Evolutionary conservation across 768 basidiomycete species (phyloP), one percentile per base, ranked within the genome.

Genomic region (Tremella yokohamensis): DNA sequence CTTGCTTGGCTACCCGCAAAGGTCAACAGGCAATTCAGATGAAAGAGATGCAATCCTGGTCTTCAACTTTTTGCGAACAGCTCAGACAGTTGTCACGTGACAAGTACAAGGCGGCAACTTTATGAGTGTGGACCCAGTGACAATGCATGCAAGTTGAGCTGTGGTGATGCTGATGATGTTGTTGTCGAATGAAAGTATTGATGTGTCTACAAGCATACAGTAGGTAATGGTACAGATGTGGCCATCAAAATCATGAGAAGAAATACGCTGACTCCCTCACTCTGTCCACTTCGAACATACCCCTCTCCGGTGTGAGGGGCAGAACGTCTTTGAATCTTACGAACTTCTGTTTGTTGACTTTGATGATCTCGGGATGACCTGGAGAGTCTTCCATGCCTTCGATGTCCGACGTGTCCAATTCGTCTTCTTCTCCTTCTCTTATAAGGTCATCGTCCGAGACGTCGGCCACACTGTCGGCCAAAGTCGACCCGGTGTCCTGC

Each of bases 211-310:
- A 34, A 34, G 29, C 29, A 34, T 34, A 34, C 29, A 22, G 15
- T 16, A 45, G 42, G n/a, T 6, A 16, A 45, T 45, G 4, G n/a
- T 16, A 45, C 6, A 15, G n/a, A 45, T 40, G 39, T 40, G 39
- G 11, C 39, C n/a, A 6, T 15, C 4, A 22, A 16, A 45, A 45
- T 45, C 42, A 96, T 42, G 92, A 93, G 82, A 97, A 98, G 83
- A 98, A 98, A 78, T 97, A 98, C 38, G 82, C 81, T 42, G 87
- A 89, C 57, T 84, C 77, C 74, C 87, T 87, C 78, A 97, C 92
- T 60, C 80, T 81, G 67, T 83, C 80, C 61, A 98, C 90, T 63
- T 89, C 83, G 74, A 98, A 96, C 56, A 80, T 79, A 54, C 94
- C 94, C 79, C 89, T 90, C 76, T 83, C 73, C 0, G 94, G 94